These are phyloP conservation scores for Picochlorum sp. DNA, from an alignment of 139 green algal genomes.

Conservation along the genomic window DNA sequence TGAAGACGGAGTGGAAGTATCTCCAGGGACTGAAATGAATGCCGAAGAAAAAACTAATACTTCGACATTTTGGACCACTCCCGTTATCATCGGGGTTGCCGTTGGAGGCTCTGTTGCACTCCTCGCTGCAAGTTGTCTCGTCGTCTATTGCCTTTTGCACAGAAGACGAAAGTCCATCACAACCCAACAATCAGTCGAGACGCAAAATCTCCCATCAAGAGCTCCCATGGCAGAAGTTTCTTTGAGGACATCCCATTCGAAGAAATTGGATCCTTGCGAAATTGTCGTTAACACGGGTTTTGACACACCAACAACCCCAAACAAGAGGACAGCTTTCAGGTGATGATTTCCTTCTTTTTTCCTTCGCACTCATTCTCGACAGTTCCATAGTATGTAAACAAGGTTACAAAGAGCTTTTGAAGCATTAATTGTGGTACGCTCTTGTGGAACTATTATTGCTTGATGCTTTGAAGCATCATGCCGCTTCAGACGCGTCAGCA, in stretches of 20 bases:
- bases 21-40: not conserved
- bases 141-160: not conserved
- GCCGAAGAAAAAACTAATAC: not conserved
- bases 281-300: not conserved
- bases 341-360: not conserved
- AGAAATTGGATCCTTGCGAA: not conserved
- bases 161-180: not conserved
- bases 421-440: too few relatives aligned
- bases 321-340: not conserved
- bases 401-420: too few relatives aligned
- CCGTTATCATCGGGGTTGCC: constrained; percentile 1
- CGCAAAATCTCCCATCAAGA: not conserved
- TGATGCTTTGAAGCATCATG: too few relatives aligned
- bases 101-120: constrained; percentile 3
- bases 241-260: not conserved
- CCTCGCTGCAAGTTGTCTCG: not conserved
- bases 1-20: not conserved
- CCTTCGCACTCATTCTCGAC: not conserved
- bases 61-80: constrained; percentile 1
- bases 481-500: too few relatives aligned
- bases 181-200: not conserved
- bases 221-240: not conserved
- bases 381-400: not conserved
- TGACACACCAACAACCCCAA: not conserved
- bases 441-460: too few relatives aligned